A percentile compares a stretch with the other conserved stretches of the same genome.
These are phyloP conservation scores for Talinum fruticosum DNA, from an alignment of 148 eudicot species.

Conservation along the genomic window DNA sequence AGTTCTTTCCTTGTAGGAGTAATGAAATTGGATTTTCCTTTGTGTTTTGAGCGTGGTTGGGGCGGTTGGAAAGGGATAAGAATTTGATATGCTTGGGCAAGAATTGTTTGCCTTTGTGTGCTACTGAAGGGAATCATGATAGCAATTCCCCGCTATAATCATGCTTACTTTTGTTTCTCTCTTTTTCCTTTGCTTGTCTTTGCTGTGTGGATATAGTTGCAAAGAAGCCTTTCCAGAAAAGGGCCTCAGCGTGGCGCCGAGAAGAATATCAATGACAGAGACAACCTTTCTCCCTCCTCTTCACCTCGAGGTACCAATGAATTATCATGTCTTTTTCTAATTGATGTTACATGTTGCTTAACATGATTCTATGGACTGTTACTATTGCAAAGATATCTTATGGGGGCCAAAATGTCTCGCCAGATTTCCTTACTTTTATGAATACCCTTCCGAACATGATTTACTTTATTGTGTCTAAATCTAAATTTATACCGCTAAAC, in stretches of 20 bases:
- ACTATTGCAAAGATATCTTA: no score
- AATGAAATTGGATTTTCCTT: neutral
- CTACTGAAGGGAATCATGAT: neutral
- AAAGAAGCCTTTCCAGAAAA: constrained; percentile 60
- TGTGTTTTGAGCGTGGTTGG: neutral
- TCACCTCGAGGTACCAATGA: constrained; percentile 52
- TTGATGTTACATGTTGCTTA: neutral
- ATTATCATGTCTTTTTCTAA: neutral
- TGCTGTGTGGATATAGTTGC: constrained; percentile 35
- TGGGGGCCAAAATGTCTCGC: no score
- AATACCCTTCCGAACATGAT: no score
- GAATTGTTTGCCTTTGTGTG: constrained; percentile 1
- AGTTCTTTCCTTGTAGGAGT: neutral
- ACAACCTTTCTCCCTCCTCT: constrained; percentile 26
- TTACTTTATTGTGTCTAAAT: no score
- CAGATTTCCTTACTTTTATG: no score
- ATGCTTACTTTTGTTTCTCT: constrained; percentile 12
- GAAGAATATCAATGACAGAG: constrained; percentile 40
- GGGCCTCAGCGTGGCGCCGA: constrained; percentile 38
- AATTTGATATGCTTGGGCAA: constrained; percentile 7
- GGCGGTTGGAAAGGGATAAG: neutral
- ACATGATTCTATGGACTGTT: neutral
- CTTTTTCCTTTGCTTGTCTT: neutral
- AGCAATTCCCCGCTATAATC: constrained; percentile 6
- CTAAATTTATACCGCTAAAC: no score